A percentile compares a stretch with the other conserved stretches of the same genome.
phyloP scores from a whole-genome alignment of 116 monocot species.

The Iris pallida region DNA sequence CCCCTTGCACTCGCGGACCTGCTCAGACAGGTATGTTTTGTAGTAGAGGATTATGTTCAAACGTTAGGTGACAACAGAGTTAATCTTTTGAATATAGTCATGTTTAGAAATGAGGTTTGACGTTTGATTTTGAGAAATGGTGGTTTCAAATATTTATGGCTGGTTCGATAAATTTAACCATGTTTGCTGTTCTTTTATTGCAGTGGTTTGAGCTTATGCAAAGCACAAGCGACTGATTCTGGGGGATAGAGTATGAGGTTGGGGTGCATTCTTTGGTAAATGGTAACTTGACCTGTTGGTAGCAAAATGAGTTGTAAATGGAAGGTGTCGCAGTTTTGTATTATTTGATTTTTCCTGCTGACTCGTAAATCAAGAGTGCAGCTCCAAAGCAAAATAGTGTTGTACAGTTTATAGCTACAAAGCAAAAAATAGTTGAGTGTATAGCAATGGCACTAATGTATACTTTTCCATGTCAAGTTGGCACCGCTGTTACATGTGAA shows the following conservation, averaged over 20 bases:
- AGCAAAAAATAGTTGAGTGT: too few species aligned
- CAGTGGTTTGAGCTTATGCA: slow-evolving; percentile 98
- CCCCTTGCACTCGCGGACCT: slow-evolving; percentile 89
- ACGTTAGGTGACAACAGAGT: neutral
- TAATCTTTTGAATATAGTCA: neutral
- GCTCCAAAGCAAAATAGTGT: too few species aligned
- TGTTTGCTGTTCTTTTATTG: slow-evolving; percentile 1
- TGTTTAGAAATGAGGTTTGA: neutral
- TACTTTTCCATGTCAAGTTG: too few species aligned
- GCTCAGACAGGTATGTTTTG: slow-evolving; percentile 61
- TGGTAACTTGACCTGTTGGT: too few species aligned
- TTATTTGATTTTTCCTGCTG: too few species aligned
- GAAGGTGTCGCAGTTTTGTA: neutral
- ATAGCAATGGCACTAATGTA: too few species aligned
- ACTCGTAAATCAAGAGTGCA: too few species aligned
- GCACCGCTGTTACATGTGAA: too few species aligned
- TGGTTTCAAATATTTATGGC: neutral
- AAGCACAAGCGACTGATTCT: slow-evolving; percentile 33
- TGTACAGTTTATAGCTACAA: too few species aligned
- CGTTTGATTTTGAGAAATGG: neutral
- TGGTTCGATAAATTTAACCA: neutral
- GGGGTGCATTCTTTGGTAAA: too few species aligned
- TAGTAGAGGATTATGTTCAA: neutral
- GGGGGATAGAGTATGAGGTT: too few species aligned
- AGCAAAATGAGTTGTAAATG: neutral